Base-by-base conservation (phyloP, 257 asterid species). In the Ilex asprella region DNA sequence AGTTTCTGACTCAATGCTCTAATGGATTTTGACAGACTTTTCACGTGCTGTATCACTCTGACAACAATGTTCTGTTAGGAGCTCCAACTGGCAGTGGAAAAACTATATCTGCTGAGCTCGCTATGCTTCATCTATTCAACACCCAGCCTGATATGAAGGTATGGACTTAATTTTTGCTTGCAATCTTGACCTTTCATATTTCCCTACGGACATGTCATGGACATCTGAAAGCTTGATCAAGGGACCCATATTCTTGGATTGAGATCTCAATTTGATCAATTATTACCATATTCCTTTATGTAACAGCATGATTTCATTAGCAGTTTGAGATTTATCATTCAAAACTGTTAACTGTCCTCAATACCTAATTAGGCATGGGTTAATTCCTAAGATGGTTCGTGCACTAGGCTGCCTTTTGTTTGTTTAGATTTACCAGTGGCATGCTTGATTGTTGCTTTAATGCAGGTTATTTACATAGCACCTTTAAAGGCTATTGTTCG, bases 51-150 rank as follows among this genome's bases (percentile, higher is more conserved):
- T 92, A 89, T 78, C 99, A 92, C 76, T 80, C 96, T 16, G 87
- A 85, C 74, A 87, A 89, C 65, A 92, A 89, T 85, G 92, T 89
- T 74, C 99, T 92, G 64, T 83, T 89, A 55, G 99, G 99, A 77
- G 97, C 97, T 73, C 97, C 99, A 3, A 92, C 97, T 46, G 97
- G 97, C 67, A 92, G 99, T 85, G 99, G 99, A 63, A 92, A 89
- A 83, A 92, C 99, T 30, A 92, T 92, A 74, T 89, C 99, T 54
- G 99, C 99, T 52, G 99, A 92, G 84, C 97, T 92, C 82, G 97
- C 99, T 67, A 86, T 92, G 96, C 96, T 92, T 58, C 95, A 89
- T 78, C 79, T 92, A 58, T 89, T 89, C 63, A 83, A 81, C 60
- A 80, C 94, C 62, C 94, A 89, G 76, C 97, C 99, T 62, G 96